Evolutionary conservation across 768 basidiomycete species (phyloP).

Genomic region (Pulveroboletus sp.): DNA sequence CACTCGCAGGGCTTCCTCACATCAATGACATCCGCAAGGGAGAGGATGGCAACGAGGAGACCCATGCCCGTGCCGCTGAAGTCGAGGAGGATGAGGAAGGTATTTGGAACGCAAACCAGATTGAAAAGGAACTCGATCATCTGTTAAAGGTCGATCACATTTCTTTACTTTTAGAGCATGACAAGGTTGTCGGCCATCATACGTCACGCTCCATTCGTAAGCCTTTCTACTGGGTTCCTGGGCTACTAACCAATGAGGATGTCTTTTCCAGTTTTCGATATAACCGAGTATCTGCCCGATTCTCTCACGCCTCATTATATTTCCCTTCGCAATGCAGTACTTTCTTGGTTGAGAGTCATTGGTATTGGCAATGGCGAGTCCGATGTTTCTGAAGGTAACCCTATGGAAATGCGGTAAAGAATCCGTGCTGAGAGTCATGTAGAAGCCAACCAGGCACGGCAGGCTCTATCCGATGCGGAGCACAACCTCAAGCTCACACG

Average conservation of each 20-base stretch:
- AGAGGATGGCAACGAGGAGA: conserved; percentile 35
- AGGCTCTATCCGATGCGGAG: conserved; percentile 62
- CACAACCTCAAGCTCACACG: conserved; percentile 48
- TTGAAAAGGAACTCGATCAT: conserved; percentile 53
- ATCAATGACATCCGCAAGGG: conserved; percentile 64
- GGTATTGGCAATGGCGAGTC: conserved; percentile 49
- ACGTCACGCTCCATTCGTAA: conserved; percentile 52
- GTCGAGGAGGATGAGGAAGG: conserved; percentile 50
- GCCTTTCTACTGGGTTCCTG: conserved; percentile 23
- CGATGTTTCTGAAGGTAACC: conserved; percentile 41
- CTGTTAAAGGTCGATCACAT: conserved; percentile 67
- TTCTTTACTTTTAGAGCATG: conserved; percentile 71
- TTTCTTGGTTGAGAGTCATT: conserved; percentile 59
- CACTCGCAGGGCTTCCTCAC: conserved; percentile 62
- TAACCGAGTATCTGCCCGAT: conserved; percentile 84
- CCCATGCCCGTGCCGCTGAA: conserved; percentile 13
- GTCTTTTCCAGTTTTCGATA: conserved; percentile 61
- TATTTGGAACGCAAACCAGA: conserved; percentile 54
- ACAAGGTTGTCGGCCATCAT: conserved; percentile 56
- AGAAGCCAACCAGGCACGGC: conserved; percentile 61
- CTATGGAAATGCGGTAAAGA: not conserved
- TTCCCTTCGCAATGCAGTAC: conserved; percentile 52
- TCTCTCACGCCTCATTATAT: conserved; percentile 71
- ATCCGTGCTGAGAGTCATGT: conserved; percentile 1
- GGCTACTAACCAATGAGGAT: not conserved